Evolutionary conservation across 768 basidiomycete species (phyloP), one percentile per base, ranked within the genome.

Genomic region (Suillus spraguei): DNA sequence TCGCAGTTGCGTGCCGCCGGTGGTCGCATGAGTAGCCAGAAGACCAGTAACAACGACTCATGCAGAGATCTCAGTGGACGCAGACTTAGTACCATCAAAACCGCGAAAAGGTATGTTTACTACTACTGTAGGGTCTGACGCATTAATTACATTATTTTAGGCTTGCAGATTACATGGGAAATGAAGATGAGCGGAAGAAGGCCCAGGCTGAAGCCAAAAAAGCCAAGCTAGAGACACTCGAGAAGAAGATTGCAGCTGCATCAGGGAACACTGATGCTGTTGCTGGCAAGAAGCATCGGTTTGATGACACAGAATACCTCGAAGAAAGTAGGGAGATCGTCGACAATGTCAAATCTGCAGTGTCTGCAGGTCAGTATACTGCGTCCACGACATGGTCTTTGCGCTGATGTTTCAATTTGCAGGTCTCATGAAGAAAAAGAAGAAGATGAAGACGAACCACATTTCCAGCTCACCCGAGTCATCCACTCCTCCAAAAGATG

Each of bases 1-100:
- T 93, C 91, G 20, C 95, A 98, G 80, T 82, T 99, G 67, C 86
- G 97, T 74, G 97, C 97, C 0, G 97, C 97, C 16, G 97, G 97
- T 67, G 97, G 97, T 14, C 86, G 97, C 38, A 99, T 99, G 97
- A 94, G 91, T 71, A 92, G 90, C 68, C 94, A 95, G 80, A 95
- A 95, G 81, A 95, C 94, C 28, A 95, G 83, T 76, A 96, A 95
- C 75, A 95, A 95, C 66, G 96, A 99, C 73, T 93, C 92, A 9
- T 97, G 95, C 74, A 80, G 97, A 55, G 97, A 99, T 72, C 82
- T 99, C 42, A 95, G 85, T 63, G 97, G 97, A 2, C 80, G 97
- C 58, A 81, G 95, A 65, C 80, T 99, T 33, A 94, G 92, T 70
- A 97, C 97, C 0, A 87, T 99, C 71, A 97, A 98, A 77, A 95